Evolutionary conservation across 805 yeast genomes (phyloP).

Genomic region (Kluyveromyces starmeri): DNA sequence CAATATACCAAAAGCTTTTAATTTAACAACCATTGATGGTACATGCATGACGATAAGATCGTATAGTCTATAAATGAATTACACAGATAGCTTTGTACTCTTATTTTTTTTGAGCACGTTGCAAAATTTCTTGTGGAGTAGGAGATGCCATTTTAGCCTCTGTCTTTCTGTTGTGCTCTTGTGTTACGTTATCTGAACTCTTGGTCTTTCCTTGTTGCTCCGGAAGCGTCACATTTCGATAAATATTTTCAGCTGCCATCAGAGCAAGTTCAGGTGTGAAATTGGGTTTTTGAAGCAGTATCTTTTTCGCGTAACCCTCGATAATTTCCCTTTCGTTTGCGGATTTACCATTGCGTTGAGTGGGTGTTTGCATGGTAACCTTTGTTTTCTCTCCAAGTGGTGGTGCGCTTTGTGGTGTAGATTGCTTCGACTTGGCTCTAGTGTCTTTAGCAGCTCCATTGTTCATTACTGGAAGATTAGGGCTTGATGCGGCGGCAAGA

Average conservation of each 20-base stretch:
- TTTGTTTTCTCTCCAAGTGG: conserved; percentile 6
- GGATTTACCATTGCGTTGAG: conserved; percentile 11
- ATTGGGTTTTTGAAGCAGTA: conserved; percentile 26
- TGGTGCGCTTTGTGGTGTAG: conserved; percentile 5
- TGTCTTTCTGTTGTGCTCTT: conserved; percentile 6
- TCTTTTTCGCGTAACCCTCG: conserved; percentile 25
- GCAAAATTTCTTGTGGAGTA: conserved; percentile 28
- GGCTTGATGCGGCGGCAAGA: conserved; percentile 13
- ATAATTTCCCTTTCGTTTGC: conserved; percentile 24
- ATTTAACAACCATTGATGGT: background rate
- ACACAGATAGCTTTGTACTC: too few species aligned
- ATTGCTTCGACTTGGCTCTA: background rate
- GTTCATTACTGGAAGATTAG: conserved; percentile 7
- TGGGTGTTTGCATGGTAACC: conserved; percentile 9
- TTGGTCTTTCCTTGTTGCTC: conserved; percentile 18
- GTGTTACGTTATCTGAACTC: conserved; percentile 6
- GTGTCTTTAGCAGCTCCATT: conserved; percentile 9
- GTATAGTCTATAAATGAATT: background rate
- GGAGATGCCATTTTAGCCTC: conserved; percentile 21
- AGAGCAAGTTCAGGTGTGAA: conserved; percentile 25
- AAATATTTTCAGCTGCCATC: conserved; percentile 28
- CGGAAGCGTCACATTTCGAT: conserved; percentile 15
- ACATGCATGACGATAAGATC: background rate
- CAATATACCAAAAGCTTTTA: background rate
- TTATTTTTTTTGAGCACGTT: conserved; percentile 23